Conservation (phyloP, 2,329 filamentous ascomycete species). For the Orbilia ellipsospora region DNA sequence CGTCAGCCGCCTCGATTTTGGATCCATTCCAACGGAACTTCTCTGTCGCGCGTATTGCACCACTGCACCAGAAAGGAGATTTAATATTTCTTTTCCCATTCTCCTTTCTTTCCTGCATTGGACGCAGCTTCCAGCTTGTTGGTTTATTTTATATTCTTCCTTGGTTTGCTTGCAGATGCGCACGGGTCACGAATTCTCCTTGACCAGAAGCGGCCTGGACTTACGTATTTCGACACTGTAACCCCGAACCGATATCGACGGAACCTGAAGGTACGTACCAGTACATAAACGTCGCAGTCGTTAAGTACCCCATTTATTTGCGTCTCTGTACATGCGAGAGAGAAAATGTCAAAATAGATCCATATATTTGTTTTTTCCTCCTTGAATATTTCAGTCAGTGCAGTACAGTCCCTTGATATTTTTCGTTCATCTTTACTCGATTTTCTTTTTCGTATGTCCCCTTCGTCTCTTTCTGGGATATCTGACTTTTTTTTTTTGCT, state of each 20-base stretch:
- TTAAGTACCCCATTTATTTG: slow-evolving; percentile 22
- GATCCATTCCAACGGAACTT: slow-evolving; percentile 38
- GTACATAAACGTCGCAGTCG: slow-evolving; percentile 25
- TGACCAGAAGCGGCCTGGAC: slow-evolving; percentile 55
- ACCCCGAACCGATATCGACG: slow-evolving; percentile 39
- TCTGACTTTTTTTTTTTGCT: slow-evolving; percentile 29
- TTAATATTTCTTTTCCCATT: slow-evolving; percentile 13
- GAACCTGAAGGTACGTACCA: slow-evolving; percentile 50
- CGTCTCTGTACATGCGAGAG: slow-evolving; percentile 43
- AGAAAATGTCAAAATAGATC: slow-evolving; percentile 45
- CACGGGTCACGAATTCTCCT: slow-evolving; percentile 55
- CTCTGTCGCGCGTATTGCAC: slow-evolving; percentile 46
- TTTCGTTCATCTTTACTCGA: slow-evolving; percentile 19
- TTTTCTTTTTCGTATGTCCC: slow-evolving; percentile 12
- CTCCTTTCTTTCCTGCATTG: slow-evolving; percentile 21
- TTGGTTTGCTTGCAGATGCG: slow-evolving; percentile 50
- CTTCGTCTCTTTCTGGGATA: neutral
- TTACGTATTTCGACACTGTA: slow-evolving; percentile 56
- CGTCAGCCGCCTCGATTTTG: slow-evolving; percentile 37
- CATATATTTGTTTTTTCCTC: slow-evolving; percentile 2
- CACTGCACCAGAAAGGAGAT: slow-evolving; percentile 19
- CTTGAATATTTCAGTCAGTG: neutral
- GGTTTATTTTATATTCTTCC: slow-evolving; percentile 12
- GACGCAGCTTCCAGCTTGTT: slow-evolving; percentile 13
- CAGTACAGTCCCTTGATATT: slow-evolving; percentile 2